phyloP scores from a whole-genome alignment of 495 filamentous ascomycete species.

The Penicillium samsonianum region DNA sequence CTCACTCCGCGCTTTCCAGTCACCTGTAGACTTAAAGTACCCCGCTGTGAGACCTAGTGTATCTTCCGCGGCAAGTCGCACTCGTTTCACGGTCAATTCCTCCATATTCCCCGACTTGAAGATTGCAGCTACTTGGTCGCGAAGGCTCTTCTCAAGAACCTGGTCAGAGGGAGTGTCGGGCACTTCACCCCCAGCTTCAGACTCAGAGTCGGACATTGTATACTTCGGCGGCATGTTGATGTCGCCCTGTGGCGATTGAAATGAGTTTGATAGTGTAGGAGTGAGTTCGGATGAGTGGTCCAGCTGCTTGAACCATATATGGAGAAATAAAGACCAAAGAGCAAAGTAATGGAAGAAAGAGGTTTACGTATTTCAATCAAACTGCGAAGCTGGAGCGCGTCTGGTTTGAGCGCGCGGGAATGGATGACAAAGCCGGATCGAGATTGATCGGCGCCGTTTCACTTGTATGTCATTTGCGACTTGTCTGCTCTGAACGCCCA shows the following conservation, averaged over 20 bases:
- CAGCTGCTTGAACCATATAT: background rate
- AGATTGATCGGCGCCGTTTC: conserved; percentile 9
- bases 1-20: conserved; percentile 84
- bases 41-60: conserved; percentile 63
- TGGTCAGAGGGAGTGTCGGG: conserved; percentile 34
- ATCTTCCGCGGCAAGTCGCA: conserved; percentile 67
- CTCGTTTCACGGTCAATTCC: conserved; percentile 72
- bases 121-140: conserved; percentile 56
- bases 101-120: conserved; percentile 60
- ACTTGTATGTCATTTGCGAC: conserved; percentile 2
- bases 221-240: conserved; percentile 38
- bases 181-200: conserved; percentile 21
- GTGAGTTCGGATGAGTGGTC: background rate
- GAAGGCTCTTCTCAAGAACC: conserved; percentile 56
- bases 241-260: background rate
- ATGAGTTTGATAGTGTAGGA: background rate
- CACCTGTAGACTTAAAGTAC: conserved; percentile 63
- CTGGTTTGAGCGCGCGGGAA: background rate
- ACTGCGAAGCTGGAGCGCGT: background rate
- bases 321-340: background rate
- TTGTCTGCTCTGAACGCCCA: background rate
- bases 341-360: background rate
- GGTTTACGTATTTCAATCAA: background rate
- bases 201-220: conserved; percentile 40
- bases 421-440: conserved; percentile 14